Conservation (phyloP, 768 basidiomycete genomes). For the Amanita jacksonii region DNA sequence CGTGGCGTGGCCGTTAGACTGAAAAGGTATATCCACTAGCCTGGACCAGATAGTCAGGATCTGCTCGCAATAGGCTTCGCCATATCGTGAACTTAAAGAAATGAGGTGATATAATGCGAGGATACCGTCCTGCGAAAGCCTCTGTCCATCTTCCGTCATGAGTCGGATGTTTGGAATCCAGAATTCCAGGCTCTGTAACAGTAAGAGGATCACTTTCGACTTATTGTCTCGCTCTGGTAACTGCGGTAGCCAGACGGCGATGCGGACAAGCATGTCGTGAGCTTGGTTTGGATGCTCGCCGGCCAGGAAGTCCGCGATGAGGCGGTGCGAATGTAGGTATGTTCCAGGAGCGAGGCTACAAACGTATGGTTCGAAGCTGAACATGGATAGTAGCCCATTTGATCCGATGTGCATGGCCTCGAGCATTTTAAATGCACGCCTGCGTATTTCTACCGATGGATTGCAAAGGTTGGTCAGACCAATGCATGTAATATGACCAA, state of each 20-base stretch:
- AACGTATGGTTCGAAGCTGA: conserved; percentile 64
- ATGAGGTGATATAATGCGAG: conserved; percentile 72
- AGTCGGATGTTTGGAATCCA: conserved; percentile 79
- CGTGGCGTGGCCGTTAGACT: conserved; percentile 69
- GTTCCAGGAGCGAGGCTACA: conserved; percentile 65
- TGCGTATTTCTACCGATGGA: conserved; percentile 49
- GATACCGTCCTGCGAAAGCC: conserved; percentile 48
- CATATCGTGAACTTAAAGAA: conserved; percentile 70
- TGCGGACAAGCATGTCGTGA: conserved; percentile 54
- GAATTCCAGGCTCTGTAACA: conserved; percentile 72
- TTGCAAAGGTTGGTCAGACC: conserved; percentile 83
- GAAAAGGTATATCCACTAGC: conserved; percentile 61
- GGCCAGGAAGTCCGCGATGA: conserved; percentile 71
- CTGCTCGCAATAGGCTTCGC: conserved; percentile 68
- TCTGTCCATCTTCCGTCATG: conserved; percentile 46
- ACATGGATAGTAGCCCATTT: conserved; percentile 57
- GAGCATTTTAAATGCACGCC: conserved; percentile 70
- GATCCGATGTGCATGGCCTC: conserved; percentile 62
- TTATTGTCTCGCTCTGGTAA: conserved; percentile 41
- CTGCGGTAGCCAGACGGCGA: conserved; percentile 64
- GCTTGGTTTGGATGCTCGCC: conserved; percentile 64
- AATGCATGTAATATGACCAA: conserved; percentile 67
- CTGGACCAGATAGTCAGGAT: conserved; percentile 71
- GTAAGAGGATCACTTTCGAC: conserved; percentile 38
- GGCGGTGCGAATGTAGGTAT: conserved; percentile 72